Base-by-base conservation (phyloP, 495 filamentous ascomycete species). In the Pseudevernia furfuracea region DNA sequence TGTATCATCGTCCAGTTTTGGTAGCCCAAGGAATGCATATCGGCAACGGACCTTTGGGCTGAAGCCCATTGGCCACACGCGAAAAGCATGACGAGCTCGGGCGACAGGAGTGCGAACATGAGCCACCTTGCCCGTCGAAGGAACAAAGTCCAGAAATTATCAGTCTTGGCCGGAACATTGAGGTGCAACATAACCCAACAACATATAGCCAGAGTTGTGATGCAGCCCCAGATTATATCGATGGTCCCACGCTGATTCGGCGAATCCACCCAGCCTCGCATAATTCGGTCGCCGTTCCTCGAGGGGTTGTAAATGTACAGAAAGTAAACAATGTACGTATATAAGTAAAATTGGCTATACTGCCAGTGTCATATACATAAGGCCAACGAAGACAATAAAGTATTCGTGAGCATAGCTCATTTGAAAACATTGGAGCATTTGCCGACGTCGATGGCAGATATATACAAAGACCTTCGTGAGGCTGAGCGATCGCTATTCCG, bases 1-100 rank as follows among this genome's bases (percentile, higher is more conserved):
- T 74, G 71, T 12, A 41, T 52, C 41, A 77, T 61, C 1, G 75
- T 77, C 77, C 76, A 79, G 3, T 66, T 19, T 8, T 60, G 28
- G 36, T 69, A 59, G 21, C 70, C 70, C 19, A 69, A 52, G 12
- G 28, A 21, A 37, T 61, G 46, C 65, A 73, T 66, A 39, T 67
- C 67, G 12, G 19, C 14, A 3, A 62, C 60, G 3, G 69, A 71
- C 17, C 62, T 12, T 37, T 59, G 52, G 1, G 72, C 72, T 1
- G 67, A 66, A 34, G 57, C 64, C 67, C 69, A 69, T 46, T 74
- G 72, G 3, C 61, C 66, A 41, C n/a, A 41, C 12, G 71, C 65
- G 39, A 66, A 61, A 28, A 62, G 36, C 23, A 68, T 63, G 39
- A 74, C 44, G 8, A 72, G n/a, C 61, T 78, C 75, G 3, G 75